A percentile compares a stretch with the other conserved stretches of the same genome.
Conservation (phyloP, 2,329 filamentous ascomycete genomes). For the Teratosphaeria pseudoeucalypti region DNA sequence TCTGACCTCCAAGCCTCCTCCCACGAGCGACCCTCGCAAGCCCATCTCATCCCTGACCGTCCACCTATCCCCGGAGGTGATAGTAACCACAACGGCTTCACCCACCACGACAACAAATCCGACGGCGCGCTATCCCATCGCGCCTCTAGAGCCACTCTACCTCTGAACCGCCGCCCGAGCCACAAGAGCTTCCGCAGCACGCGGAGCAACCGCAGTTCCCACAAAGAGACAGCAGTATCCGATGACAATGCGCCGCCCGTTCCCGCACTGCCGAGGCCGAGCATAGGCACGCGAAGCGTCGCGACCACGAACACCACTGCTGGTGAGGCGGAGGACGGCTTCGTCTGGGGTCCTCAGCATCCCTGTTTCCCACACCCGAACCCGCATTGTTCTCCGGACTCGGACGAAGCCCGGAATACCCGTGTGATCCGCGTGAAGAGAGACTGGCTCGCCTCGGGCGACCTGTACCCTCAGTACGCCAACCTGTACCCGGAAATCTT, state of each 20-base stretch:
- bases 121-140: slow-evolving; percentile 8
- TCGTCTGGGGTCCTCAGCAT: slow-evolving; percentile 86
- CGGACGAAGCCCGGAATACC: slow-evolving; percentile 63
- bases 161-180: slow-evolving; percentile 21
- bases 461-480: slow-evolving; percentile 84
- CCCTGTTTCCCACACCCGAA: slow-evolving; percentile 92
- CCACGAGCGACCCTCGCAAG: slow-evolving; percentile 10
- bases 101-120: slow-evolving; percentile 2
- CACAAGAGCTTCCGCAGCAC: slow-evolving; percentile 15
- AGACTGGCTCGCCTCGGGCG: slow-evolving; percentile 80
- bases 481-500: slow-evolving; percentile 95
- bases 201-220: neutral
- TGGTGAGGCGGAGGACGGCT: slow-evolving; percentile 37
- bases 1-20: slow-evolving; percentile 9
- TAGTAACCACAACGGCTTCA: slow-evolving; percentile 2
- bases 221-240: neutral
- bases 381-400: slow-evolving; percentile 73
- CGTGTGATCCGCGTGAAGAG: slow-evolving; percentile 83
- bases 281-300: neutral
- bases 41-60: slow-evolving; percentile 12
- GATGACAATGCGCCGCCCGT: neutral
- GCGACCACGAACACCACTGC: neutral
- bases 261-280: neutral
- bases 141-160: slow-evolving; percentile 23
- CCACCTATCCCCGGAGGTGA: slow-evolving; percentile 15